A percentile compares a stretch with the other conserved stretches of the same genome.
These are phyloP conservation scores for Boehmeria nivea DNA, from an alignment of 306 rosid genomes.

Conservation along the genomic window DNA sequence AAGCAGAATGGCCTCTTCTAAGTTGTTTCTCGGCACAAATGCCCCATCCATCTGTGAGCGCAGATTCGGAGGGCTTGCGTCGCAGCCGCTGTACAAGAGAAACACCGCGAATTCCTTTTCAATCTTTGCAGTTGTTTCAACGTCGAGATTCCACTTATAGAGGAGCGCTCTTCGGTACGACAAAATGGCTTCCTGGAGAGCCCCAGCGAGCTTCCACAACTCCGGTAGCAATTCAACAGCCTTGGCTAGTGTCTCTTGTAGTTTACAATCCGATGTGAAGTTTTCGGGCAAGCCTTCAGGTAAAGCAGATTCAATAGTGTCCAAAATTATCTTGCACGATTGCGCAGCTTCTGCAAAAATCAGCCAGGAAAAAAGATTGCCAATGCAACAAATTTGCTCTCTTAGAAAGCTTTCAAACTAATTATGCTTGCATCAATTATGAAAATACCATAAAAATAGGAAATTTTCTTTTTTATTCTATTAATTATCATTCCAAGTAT, in stretches of 20 bases:
- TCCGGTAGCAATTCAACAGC: constrained; percentile 84
- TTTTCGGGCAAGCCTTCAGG: constrained; percentile 76
- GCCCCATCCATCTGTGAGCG: constrained; percentile 75
- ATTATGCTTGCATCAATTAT: no score
- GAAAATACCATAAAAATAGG: no score
- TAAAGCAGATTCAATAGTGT: constrained; percentile 74
- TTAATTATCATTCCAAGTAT: no score
- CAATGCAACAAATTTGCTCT: no score
- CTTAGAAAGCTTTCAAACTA: no score
- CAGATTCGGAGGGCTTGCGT: constrained; percentile 73
- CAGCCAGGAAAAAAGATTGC: not conserved
- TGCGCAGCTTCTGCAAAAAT: constrained; percentile 71
- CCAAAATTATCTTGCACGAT: constrained; percentile 73
- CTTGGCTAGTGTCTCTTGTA: constrained; percentile 54
- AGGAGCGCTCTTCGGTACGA: constrained; percentile 73
- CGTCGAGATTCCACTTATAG: constrained; percentile 65
- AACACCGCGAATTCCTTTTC: constrained; percentile 78
- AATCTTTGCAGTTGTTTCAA: constrained; percentile 50
- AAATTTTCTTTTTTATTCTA: no score
- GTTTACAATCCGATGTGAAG: constrained; percentile 58
- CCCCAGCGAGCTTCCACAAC: constrained; percentile 69
- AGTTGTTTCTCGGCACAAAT: constrained; percentile 76
- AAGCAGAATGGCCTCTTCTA: constrained; percentile 86
- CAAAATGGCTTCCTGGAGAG: constrained; percentile 59
- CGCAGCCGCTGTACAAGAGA: constrained; percentile 81